A percentile compares a stretch with the other conserved stretches of the same genome.
phyloP scores from a whole-genome alignment of 2,329 filamentous ascomycete genomes.

The Pestalotiopsis sp. region DNA sequence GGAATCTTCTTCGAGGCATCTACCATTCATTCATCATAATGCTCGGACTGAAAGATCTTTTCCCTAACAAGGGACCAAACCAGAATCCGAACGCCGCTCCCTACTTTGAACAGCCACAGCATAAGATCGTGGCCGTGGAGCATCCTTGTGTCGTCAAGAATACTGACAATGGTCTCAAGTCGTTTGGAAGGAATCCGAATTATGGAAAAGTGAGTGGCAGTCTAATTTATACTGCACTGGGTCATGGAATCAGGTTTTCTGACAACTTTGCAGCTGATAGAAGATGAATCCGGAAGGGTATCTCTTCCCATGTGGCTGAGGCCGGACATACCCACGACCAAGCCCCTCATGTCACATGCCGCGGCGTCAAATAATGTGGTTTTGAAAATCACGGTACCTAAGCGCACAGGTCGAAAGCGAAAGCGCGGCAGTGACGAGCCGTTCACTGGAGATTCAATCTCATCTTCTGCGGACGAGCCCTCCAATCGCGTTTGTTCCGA shows the following conservation, averaged over 20 bases:
- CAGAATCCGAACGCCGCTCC: conserved; percentile 14
- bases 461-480: conserved; percentile 27
- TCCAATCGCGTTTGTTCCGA: conserved; percentile 41
- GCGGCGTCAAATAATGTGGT: conserved; percentile 80
- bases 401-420: conserved; percentile 81
- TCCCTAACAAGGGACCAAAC: conserved; percentile 10
- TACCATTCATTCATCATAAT: conserved; percentile 1
- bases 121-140: conserved; percentile 44
- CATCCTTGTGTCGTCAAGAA: conserved; percentile 45
- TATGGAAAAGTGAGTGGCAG: conserved; percentile 36
- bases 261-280: conserved; percentile 25
- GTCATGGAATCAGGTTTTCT: not conserved
- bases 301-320: conserved; percentile 74
- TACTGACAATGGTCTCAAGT: conserved; percentile 43
- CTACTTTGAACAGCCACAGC: conserved; percentile 13
- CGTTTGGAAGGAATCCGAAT: conserved; percentile 41
- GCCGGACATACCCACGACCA: conserved; percentile 77
- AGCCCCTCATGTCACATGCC: conserved; percentile 77
- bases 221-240: not conserved
- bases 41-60: conserved; percentile 17
- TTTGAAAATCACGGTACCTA: conserved; percentile 84
- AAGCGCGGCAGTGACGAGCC: conserved; percentile 76
- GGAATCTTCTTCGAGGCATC: not conserved
- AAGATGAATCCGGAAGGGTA: conserved; percentile 38
- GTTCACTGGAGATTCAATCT: conserved; percentile 52